These are phyloP conservation scores for Salmacisia buchloeana DNA, from an alignment of 1,284 basidiomycete genomes.

Conservation along the genomic window DNA sequence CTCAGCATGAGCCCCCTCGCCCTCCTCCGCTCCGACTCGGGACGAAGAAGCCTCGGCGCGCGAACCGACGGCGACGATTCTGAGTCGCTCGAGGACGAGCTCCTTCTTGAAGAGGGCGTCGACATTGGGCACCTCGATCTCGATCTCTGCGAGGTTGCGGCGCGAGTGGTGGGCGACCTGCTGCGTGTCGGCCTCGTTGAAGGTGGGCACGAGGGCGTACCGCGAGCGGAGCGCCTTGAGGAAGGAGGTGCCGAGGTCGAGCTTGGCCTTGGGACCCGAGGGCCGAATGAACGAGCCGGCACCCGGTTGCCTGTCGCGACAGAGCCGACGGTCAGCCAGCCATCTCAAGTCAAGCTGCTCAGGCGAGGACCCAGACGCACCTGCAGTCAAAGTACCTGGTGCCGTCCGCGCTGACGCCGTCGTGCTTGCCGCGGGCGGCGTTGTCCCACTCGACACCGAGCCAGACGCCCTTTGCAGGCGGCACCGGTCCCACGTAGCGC, in stretches of 20 bases:
- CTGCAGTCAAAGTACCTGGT: conserved; percentile 71
- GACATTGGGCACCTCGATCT: conserved; percentile 78
- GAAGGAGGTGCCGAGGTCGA: conserved; percentile 64
- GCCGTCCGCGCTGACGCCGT: conserved; percentile 68
- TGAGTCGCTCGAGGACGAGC: conserved; percentile 63
- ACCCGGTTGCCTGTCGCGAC: conserved; percentile 13
- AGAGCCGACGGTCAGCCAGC: background rate
- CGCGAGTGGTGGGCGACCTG: conserved; percentile 55
- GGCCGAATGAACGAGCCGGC: conserved; percentile 38
- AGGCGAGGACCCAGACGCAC: conserved; percentile 55
- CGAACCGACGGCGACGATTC: conserved; percentile 66
- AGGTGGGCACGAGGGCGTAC: conserved; percentile 19
- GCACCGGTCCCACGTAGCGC: conserved; percentile 65
- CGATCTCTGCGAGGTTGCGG: conserved; percentile 55
- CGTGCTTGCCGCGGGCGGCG: conserved; percentile 73
- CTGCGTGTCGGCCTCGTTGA: conserved; percentile 33
- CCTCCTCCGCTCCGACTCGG: conserved; percentile 6
- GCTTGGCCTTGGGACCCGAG: conserved; percentile 33
- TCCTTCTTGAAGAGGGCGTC: conserved; percentile 71
- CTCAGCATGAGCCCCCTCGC: conserved; percentile 4
- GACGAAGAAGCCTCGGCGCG: conserved; percentile 8
- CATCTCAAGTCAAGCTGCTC: background rate
- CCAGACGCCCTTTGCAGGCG: conserved; percentile 68
- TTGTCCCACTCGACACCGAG: conserved; percentile 95
- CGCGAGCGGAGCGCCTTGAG: conserved; percentile 61